Conservation (phyloP, 2,329 filamentous ascomycete species). For the Penicillium verrucosum region DNA sequence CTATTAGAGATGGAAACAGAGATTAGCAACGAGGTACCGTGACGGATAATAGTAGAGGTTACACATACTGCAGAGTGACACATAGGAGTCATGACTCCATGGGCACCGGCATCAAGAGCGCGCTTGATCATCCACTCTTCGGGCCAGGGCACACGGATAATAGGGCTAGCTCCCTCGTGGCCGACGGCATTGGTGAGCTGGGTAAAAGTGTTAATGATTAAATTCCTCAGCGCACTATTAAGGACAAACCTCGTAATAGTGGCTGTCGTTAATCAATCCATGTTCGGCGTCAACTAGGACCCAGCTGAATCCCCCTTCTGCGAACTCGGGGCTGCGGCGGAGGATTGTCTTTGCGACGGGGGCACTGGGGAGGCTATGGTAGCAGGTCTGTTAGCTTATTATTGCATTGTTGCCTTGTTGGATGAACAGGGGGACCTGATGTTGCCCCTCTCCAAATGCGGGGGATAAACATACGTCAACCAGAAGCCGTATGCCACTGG, state of each 20-base stretch:
- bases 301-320: constrained; percentile 32
- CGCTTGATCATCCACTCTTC: constrained; percentile 44
- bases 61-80: constrained; percentile 29
- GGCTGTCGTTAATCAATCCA: constrained; percentile 37
- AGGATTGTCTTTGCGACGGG: constrained; percentile 34
- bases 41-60: rapidly evolving
- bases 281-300: constrained; percentile 42
- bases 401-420: too few species aligned
- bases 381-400: background rate
- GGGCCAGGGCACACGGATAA: constrained; percentile 34
- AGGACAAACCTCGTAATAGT: constrained; percentile 36
- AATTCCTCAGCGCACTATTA: background rate
- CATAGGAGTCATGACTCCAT: constrained; percentile 39
- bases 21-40: background rate
- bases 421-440: background rate
- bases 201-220: background rate
- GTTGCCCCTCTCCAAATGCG: background rate
- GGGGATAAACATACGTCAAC: constrained; percentile 30
- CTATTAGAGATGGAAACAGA: constrained; percentile 8
- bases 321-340: constrained; percentile 24
- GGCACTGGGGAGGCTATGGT: constrained; percentile 28
- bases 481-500: constrained; percentile 32
- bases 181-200: constrained; percentile 38
- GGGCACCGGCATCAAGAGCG: constrained; percentile 38
- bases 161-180: constrained; percentile 33